Percentiles rank a stretch among this genome's conserved stretches.
These are phyloP conservation scores for Chenopodium quinoa DNA, from an alignment of 148 eudicot species.

Conservation along the genomic window DNA sequence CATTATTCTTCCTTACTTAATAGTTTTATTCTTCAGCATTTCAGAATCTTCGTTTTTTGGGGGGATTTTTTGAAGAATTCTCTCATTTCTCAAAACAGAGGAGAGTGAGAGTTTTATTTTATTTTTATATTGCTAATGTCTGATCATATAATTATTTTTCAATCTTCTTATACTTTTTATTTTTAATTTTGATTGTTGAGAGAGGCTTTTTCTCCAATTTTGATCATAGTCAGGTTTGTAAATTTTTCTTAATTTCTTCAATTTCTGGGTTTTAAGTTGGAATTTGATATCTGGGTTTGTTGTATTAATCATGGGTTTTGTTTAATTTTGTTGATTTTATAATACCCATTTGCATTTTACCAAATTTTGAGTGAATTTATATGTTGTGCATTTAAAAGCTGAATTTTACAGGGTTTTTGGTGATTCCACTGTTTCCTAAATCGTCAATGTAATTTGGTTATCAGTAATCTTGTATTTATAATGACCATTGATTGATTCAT, in stretches of 20 bases:
- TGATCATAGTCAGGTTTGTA: not conserved
- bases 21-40: not conserved
- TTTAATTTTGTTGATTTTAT: not conserved
- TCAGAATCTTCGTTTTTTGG: not conserved
- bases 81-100: not conserved
- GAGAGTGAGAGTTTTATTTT: not conserved
- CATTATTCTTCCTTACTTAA: slow-evolving; percentile 17
- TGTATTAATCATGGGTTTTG: not conserved
- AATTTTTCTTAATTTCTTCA: not conserved
- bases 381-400: too few relatives aligned
- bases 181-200: not conserved
- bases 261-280: not conserved
- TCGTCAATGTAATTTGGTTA: too few relatives aligned
- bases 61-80: not conserved
- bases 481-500: too few relatives aligned
- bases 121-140: not conserved
- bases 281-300: not conserved
- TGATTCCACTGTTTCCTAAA: too few relatives aligned
- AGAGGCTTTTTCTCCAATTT: slow-evolving; percentile 1
- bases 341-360: not conserved
- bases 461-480: too few relatives aligned
- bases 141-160: not conserved
- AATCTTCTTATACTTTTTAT: not conserved
- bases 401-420: too few relatives aligned
- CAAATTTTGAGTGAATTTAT: too few relatives aligned